These are phyloP conservation scores for Podospora australis DNA, from an alignment of 495 filamentous ascomycete genomes.

Conservation along the genomic window DNA sequence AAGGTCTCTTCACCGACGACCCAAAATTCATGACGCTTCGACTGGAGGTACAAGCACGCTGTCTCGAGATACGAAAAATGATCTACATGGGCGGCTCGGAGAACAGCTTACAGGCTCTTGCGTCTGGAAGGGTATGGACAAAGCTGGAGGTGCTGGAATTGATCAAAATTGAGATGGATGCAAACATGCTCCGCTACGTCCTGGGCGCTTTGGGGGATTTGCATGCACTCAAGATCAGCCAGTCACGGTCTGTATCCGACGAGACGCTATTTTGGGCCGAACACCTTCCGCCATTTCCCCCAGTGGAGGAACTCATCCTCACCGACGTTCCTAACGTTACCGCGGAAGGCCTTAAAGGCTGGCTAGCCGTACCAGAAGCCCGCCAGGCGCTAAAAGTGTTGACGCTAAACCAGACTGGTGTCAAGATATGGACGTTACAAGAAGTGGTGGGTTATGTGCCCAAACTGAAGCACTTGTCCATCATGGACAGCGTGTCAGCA, in stretches of 20 bases:
- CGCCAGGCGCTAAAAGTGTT: constrained; percentile 52
- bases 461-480: constrained; percentile 55
- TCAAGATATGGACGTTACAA: constrained; percentile 56
- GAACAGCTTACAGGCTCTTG: constrained; percentile 64
- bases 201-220: constrained; percentile 60
- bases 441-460: constrained; percentile 57
- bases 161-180: constrained; percentile 64
- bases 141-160: constrained; percentile 78
- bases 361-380: constrained; percentile 47
- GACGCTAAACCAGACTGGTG: constrained; percentile 59
- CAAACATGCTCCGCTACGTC: constrained; percentile 60
- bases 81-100: constrained; percentile 73
- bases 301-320: constrained; percentile 62
- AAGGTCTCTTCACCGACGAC: constrained; percentile 79
- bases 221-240: constrained; percentile 62
- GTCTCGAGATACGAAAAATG: constrained; percentile 82
- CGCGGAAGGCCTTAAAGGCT: constrained; percentile 56
- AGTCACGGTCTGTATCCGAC: constrained; percentile 66
- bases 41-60: constrained; percentile 76
- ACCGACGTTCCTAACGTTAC: constrained; percentile 64
- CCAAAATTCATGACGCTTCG: constrained; percentile 63
- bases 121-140: constrained; percentile 60
- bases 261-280: constrained; percentile 58
- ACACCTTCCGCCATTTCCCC: constrained; percentile 59
- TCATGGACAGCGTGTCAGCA: constrained; percentile 58